Base-by-base conservation (phyloP, 768 basidiomycete species). In the Mrakia blollopis region DNA sequence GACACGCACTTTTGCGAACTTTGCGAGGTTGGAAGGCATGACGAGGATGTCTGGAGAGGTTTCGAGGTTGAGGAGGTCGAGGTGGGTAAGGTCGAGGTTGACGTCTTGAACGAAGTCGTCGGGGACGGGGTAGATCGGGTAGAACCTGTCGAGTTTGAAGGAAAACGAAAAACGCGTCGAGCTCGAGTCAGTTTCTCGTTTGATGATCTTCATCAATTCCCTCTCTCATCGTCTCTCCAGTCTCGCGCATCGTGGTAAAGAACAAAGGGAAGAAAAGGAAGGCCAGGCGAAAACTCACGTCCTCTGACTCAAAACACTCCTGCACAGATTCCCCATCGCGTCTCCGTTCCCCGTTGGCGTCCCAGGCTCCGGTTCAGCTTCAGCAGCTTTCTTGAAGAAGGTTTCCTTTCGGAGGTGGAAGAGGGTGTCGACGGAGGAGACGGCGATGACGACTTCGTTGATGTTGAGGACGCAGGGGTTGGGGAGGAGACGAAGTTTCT, bases 121-220 rank as follows among this genome's bases (percentile, higher is more conserved):
- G 0, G 97, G 93, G 0, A 89, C 88, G 13, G 97, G 97, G 83
- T 98, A 98, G 57, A 97, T 84, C 0, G 97, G 97, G 82, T 98
- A 99, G 85, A 97, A 97, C 80, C 94, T 98, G 81, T 9, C 18
- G 52, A 68, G 14, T 0, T 28, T n/a, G n/a, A 25, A 44, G 7
- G n/a, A 18, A 23, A 41, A 68, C 9, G 21, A 71, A 8, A 39
- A 35, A 30, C 76, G 18, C 47, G 47, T 50, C 47, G 47, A 50
- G 44, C 44, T 13, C 62, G 32, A 73, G 52, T 54, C 57, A 57
- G 57, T 8, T 57, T 21, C 7, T 50, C 47, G 47, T 50, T 50
- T n/a, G n/a, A n/a, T n/a, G n/a, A n/a, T n/a, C n/a, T n/a, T n/a
- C n/a, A n/a, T n/a, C n/a, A n/a, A n/a, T n/a, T n/a, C n/a, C n/a